These are phyloP conservation scores for Amanita inopinata DNA, from an alignment of 768 basidiomycete species.

Conservation along the genomic window DNA sequence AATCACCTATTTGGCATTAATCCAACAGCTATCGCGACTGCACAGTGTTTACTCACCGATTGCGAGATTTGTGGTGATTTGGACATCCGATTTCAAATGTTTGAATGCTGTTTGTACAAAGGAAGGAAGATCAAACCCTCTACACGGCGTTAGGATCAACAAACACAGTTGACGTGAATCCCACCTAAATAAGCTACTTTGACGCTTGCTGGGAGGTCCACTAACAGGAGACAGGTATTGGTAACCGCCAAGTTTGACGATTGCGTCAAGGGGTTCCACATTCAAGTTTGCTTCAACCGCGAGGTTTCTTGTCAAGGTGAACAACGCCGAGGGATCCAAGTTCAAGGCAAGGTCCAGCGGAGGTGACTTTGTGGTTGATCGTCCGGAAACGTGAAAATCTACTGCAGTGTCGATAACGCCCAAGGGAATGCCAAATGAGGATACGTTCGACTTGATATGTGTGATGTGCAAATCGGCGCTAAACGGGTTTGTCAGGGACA, in stretches of 20 bases:
- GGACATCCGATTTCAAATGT: constrained; percentile 50
- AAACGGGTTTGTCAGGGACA: constrained; percentile 60
- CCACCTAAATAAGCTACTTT: constrained; percentile 46
- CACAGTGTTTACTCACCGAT: constrained; percentile 40
- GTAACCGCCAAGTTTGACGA: constrained; percentile 60
- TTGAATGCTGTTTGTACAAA: constrained; percentile 63
- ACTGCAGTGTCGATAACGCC: constrained; percentile 48
- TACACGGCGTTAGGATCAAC: constrained; percentile 16
- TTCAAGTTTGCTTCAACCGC: constrained; percentile 55
- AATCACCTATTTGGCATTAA: constrained; percentile 37
- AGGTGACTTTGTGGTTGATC: constrained; percentile 48
- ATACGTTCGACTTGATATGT: constrained; percentile 48
- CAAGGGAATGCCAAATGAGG: constrained; percentile 48
- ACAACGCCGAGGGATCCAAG: constrained; percentile 56
- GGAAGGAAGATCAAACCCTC: constrained; percentile 50
- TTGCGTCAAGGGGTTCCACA: constrained; percentile 52
- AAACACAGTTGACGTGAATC: constrained; percentile 12
- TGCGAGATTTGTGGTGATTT: constrained; percentile 40
- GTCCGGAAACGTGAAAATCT: constrained; percentile 43
- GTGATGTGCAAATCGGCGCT: constrained; percentile 49
- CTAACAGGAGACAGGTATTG: constrained; percentile 36
- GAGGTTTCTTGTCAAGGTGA: constrained; percentile 59
- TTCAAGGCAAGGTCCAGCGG: constrained; percentile 53
- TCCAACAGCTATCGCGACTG: background rate
- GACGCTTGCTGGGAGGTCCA: constrained; percentile 21